Evolutionary conservation across 306 rosid genomes (phyloP).

Genomic region (Rosa multiflora): DNA sequence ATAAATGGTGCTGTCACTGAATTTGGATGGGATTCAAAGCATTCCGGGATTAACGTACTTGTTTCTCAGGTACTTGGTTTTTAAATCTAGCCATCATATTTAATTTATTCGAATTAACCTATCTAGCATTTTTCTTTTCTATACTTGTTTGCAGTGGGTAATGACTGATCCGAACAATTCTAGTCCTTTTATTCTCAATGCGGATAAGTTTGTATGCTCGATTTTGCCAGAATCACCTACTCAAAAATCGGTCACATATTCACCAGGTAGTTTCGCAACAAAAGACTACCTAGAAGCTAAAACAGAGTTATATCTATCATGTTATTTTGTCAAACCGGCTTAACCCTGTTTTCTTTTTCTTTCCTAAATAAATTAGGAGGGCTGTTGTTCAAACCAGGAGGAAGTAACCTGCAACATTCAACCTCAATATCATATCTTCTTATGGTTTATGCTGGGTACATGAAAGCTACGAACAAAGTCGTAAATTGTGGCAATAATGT

Average conservation of each 20-base stretch:
- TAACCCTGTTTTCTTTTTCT: background rate
- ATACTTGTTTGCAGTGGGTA: slow-evolving; percentile 29
- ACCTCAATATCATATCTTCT: slow-evolving; percentile 40
- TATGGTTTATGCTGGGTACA: slow-evolving; percentile 37
- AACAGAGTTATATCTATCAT: background rate
- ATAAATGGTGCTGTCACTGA: background rate
- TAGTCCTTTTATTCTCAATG: slow-evolving; percentile 29
- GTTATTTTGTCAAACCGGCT: background rate
- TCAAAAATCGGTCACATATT: slow-evolving; percentile 26
- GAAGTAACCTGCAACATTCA: slow-evolving; percentile 39
- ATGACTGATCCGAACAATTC: slow-evolving; percentile 26
- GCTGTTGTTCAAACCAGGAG: slow-evolving; percentile 39
- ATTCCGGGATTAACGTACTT: slow-evolving; percentile 55
- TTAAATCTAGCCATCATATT: background rate
- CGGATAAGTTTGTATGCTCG: slow-evolving; percentile 43
- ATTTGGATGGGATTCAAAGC: slow-evolving; percentile 57
- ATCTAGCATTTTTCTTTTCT: background rate
- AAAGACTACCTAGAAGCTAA: background rate
- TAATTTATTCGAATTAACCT: background rate
- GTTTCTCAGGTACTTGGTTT: slow-evolving; percentile 32
- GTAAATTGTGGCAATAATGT: slow-evolving; percentile 19
- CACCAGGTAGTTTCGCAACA: slow-evolving; percentile 33
- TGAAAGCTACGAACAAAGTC: slow-evolving; percentile 13
- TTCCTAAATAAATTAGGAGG: slow-evolving; percentile 30
- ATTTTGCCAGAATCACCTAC: slow-evolving; percentile 39